Evolutionary conservation across 441 rosid genomes (phyloP).

Genomic region (Gossypium laxum): DNA sequence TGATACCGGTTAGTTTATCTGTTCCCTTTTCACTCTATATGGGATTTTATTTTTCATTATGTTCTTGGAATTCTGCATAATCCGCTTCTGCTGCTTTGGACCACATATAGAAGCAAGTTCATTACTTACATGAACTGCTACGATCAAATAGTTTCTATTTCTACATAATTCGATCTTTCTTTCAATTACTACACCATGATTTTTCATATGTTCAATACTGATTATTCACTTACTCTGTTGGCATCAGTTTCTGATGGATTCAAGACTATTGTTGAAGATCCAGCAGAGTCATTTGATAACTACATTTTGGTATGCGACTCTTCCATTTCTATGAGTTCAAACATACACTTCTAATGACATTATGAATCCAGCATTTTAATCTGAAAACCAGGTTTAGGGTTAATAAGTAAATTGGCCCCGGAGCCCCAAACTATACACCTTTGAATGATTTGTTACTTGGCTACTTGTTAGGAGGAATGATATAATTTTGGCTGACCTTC

Average conservation of each 20-base stretch:
- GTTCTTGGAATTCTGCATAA: neutral
- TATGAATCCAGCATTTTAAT: neutral
- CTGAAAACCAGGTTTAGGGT: neutral
- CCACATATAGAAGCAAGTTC: neutral
- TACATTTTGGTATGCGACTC: conserved; percentile 35
- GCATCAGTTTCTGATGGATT: conserved; percentile 28
- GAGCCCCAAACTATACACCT: neutral
- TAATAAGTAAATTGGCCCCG: neutral
- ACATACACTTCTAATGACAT: neutral
- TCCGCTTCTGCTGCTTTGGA: neutral
- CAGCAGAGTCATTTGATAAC: conserved; percentile 40
- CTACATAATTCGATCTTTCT: neutral
- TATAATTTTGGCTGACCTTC: neutral
- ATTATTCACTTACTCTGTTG: conserved; percentile 21
- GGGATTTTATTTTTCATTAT: neutral
- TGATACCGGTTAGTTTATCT: conserved; percentile 34
- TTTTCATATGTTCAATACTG: neutral
- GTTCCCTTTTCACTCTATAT: neutral
- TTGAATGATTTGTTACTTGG: neutral
- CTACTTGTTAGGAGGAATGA: neutral
- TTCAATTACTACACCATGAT: neutral
- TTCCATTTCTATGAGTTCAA: neutral
- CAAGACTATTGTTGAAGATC: conserved; percentile 30
- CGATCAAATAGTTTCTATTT: neutral
- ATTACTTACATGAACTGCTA: neutral